Evolutionary conservation across 495 filamentous ascomycete species (phyloP).

Genomic region (Sphaerosporella brunnea): DNA sequence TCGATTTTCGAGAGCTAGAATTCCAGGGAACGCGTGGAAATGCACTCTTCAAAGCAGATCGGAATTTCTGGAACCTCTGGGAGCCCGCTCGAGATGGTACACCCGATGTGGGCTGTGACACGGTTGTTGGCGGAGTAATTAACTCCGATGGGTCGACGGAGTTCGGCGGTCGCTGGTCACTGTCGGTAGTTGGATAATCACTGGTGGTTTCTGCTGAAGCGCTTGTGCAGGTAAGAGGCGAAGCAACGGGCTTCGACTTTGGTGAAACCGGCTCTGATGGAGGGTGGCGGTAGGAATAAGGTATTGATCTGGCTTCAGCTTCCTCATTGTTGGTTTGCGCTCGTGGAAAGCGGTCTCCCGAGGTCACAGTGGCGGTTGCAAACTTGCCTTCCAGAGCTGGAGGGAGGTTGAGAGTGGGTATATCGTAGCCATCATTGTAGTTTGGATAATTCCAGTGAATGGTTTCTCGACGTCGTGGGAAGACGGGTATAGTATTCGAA

Average conservation of each 20-base stretch:
- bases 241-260: neutral
- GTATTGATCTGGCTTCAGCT: neutral
- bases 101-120: too few species aligned
- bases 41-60: neutral
- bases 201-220: neutral
- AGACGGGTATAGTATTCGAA: neutral
- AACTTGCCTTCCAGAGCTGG: neutral
- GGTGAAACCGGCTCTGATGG: slow-evolving; percentile 6
- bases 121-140: too few species aligned
- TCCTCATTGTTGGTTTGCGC: neutral
- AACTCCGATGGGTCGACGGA: neutral
- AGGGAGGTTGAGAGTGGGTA: neutral
- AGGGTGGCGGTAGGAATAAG: neutral
- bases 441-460: slow-evolving; percentile 6
- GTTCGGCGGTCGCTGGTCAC: neutral
- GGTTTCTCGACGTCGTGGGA: neutral
- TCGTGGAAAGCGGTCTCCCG: neutral
- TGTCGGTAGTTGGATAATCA: slow-evolving; percentile 1
- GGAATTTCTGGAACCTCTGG: neutral
- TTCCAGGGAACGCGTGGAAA: slow-evolving; percentile 2
- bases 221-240: neutral
- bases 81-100: too few species aligned
- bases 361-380: neutral
- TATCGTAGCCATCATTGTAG: slow-evolving; percentile 4
- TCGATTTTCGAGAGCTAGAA: slow-evolving; percentile 2